Evolutionary conservation across 129 eudicot species (phyloP).

Genomic region (Pseudognaphalium luteoalbum): DNA sequence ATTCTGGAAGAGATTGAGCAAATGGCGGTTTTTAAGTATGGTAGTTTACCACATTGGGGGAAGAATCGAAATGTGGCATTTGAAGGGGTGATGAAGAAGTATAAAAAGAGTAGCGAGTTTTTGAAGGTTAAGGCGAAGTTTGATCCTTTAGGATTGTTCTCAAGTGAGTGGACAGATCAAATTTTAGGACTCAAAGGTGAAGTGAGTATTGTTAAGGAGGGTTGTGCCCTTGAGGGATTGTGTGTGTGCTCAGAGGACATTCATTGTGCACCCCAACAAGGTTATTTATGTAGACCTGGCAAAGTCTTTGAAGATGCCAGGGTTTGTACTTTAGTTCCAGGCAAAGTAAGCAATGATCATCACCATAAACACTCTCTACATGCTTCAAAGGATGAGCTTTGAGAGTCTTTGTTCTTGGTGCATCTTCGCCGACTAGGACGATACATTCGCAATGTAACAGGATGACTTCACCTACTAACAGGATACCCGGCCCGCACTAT

Average conservation of each 20-base stretch:
- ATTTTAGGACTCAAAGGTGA: conserved; percentile 67
- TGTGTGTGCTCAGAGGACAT: conserved; percentile 73
- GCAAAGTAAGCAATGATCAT: not conserved
- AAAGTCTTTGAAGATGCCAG: conserved; percentile 59
- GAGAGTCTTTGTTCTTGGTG: too few relatives aligned
- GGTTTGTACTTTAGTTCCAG: conserved; percentile 52
- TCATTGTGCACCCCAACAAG: conserved; percentile 82
- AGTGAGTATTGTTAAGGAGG: conserved; percentile 46
- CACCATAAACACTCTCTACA: too few relatives aligned
- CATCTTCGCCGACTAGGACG: too few relatives aligned
- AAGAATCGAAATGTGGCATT: conserved; percentile 85
- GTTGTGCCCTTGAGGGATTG: conserved; percentile 85
- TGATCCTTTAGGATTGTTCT: conserved; percentile 73
- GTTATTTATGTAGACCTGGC: conserved; percentile 69
- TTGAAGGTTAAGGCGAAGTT: conserved; percentile 52
- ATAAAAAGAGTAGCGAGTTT: conserved; percentile 39
- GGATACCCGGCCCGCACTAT: too few relatives aligned
- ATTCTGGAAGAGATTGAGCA: conserved; percentile 84
- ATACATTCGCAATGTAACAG: too few relatives aligned
- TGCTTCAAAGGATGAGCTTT: too few relatives aligned
- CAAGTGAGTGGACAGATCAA: conserved; percentile 81
- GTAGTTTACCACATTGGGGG: conserved; percentile 86
- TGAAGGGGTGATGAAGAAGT: conserved; percentile 54
- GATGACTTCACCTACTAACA: too few relatives aligned
- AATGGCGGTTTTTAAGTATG: conserved; percentile 67